Evolutionary conservation across 2,329 filamentous ascomycete species (phyloP).

Genomic region (Ceratocystis destructans): DNA sequence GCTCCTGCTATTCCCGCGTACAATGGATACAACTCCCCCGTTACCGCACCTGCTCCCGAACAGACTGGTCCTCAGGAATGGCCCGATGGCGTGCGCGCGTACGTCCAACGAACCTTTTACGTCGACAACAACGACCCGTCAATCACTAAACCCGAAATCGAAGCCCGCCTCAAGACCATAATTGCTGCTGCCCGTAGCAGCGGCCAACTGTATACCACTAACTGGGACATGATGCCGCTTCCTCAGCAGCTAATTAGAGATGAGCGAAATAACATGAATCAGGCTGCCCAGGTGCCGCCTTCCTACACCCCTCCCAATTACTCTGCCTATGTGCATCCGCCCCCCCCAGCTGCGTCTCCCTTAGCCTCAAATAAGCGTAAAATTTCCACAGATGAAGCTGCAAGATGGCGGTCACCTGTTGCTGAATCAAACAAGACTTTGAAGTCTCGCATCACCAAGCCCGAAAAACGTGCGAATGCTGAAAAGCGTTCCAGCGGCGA

Average conservation of each 20-base stretch:
- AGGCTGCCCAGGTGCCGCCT: not conserved
- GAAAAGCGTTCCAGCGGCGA: slow-evolving; percentile 32
- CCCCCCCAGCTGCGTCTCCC: not conserved
- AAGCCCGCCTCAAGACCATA: slow-evolving; percentile 68
- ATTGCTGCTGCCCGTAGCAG: slow-evolving; percentile 71
- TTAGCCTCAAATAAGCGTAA: slow-evolving; percentile 27
- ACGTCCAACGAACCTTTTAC: slow-evolving; percentile 81
- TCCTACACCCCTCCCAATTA: slow-evolving; percentile 21
- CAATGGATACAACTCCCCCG: slow-evolving; percentile 24
- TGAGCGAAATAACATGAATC: slow-evolving; percentile 36
- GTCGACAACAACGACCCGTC: slow-evolving; percentile 52
- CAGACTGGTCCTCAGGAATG: slow-evolving; percentile 47
- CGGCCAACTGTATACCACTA: slow-evolving; percentile 54
- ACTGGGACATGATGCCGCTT: slow-evolving; percentile 74
- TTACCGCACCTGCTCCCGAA: slow-evolving; percentile 23
- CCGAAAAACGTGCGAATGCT: slow-evolving; percentile 31
- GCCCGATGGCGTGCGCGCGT: slow-evolving; percentile 68
- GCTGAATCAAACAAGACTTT: slow-evolving; percentile 15
- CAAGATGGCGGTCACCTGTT: slow-evolving; percentile 10
- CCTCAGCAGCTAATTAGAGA: slow-evolving; percentile 71
- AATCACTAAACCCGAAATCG: slow-evolving; percentile 57
- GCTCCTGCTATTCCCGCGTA: slow-evolving; percentile 28
- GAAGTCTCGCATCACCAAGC: slow-evolving; percentile 20
- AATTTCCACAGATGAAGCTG: slow-evolving; percentile 53
- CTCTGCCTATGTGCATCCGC: slow-evolving; percentile 21